Evolutionary conservation across 768 basidiomycete species (phyloP).

Genomic region (Macrolepiota dolichaula): DNA sequence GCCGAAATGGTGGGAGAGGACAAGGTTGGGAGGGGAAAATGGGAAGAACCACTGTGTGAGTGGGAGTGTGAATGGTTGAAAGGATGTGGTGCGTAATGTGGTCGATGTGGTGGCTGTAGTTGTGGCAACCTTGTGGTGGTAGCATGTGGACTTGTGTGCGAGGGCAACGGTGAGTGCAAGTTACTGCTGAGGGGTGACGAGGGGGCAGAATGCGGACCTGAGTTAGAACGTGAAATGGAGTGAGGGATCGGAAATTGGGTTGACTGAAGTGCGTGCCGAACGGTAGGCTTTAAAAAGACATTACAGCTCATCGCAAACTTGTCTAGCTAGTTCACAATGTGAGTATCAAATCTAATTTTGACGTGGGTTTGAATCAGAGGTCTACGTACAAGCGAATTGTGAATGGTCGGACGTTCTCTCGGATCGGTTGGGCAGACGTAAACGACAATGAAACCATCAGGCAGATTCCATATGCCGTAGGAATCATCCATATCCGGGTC

Average conservation of each 20-base stretch:
- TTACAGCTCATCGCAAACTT: slow-evolving; percentile 76
- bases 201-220: slow-evolving; percentile 28
- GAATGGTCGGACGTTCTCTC: slow-evolving; percentile 61
- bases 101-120: slow-evolving; percentile 28
- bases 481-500: slow-evolving; percentile 27
- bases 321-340: slow-evolving; percentile 52
- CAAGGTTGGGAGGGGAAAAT: slow-evolving; percentile 5
- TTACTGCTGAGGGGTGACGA: slow-evolving; percentile 21
- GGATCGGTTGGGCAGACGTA: slow-evolving; percentile 69
- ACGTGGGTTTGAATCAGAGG: background rate
- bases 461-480: slow-evolving; percentile 51
- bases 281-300: slow-evolving; percentile 44
- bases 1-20: slow-evolving; percentile 19
- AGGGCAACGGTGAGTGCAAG: slow-evolving; percentile 21
- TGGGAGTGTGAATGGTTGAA: slow-evolving; percentile 17
- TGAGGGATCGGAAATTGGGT: slow-evolving; percentile 22
- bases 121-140: slow-evolving; percentile 6
- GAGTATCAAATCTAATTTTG: slow-evolving; percentile 1
- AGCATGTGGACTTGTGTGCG: background rate
- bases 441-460: slow-evolving; percentile 67
- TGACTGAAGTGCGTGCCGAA: slow-evolving; percentile 32
- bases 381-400: slow-evolving; percentile 62
- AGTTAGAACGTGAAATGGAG: slow-evolving; percentile 16
- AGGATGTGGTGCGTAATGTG: slow-evolving; percentile 18
- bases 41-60: slow-evolving; percentile 13